Evolutionary conservation across 176 grass and related monocot genomes (phyloP).

Genomic region (Rhynchospora breviuscula): DNA sequence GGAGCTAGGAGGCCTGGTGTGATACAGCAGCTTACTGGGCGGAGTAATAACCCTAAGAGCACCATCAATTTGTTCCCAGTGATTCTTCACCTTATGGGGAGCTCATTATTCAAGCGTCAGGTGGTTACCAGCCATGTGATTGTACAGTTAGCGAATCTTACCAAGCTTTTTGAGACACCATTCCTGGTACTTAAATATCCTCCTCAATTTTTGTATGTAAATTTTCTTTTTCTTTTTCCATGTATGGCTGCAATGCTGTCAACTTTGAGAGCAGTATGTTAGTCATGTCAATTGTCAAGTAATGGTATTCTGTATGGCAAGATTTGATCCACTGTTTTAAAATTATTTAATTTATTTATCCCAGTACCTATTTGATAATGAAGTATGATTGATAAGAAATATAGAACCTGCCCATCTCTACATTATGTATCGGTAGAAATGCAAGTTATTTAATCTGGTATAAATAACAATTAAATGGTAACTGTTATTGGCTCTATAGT

Average conservation of each 20-base stretch:
- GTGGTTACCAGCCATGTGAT: slow-evolving; percentile 75
- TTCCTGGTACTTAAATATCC: slow-evolving; percentile 56
- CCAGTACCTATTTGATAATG: not conserved
- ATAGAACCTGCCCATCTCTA: not conserved
- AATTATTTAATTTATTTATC: not conserved
- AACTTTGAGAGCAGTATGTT: not conserved
- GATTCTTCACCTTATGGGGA: slow-evolving; percentile 94
- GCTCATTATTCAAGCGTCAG: slow-evolving; percentile 69
- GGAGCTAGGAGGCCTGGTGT: slow-evolving; percentile 78
- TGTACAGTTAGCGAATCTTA: slow-evolving; percentile 80
- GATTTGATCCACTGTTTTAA: not conserved
- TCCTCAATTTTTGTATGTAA: not conserved
- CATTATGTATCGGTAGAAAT: not conserved
- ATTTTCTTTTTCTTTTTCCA: not conserved
- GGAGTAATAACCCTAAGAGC: slow-evolving; percentile 63
- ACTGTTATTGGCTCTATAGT: not conserved
- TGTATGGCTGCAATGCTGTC: not conserved
- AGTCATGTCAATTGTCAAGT: not conserved
- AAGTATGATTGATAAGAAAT: not conserved
- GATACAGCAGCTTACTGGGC: slow-evolving; percentile 49
- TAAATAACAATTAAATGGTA: not conserved
- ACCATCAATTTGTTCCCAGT: slow-evolving; percentile 83
- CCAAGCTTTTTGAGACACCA: slow-evolving; percentile 79
- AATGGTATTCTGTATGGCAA: not conserved
- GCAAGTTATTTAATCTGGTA: not conserved